Conservation (phyloP, 2,329 filamentous ascomycete genomes). For the Claviceps quebecensis region DNA sequence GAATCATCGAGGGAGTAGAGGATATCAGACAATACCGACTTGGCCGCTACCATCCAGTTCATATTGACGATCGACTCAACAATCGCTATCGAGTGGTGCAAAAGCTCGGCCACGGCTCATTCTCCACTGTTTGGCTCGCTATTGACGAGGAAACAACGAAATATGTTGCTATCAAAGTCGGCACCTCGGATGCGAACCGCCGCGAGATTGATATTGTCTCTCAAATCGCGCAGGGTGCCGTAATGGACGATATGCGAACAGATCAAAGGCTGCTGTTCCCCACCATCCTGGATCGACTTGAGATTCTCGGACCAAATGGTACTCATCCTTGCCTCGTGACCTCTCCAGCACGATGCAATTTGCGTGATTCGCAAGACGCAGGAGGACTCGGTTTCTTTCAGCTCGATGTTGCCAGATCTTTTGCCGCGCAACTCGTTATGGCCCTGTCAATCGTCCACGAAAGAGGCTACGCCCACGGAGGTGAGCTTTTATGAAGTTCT, state of each 20-base stretch:
- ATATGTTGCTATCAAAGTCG: constrained; percentile 4
- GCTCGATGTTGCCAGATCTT: no score
- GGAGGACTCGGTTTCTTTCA: constrained; percentile 9
- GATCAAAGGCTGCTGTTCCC: constrained; percentile 11
- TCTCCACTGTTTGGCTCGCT: background rate
- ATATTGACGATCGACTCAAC: constrained; percentile 23
- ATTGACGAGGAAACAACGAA: constrained; percentile 12
- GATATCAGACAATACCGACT: constrained; percentile 5
- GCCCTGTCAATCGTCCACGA: no score
- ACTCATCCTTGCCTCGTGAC: constrained; percentile 15
- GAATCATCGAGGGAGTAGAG: constrained; percentile 13
- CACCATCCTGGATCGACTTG: background rate
- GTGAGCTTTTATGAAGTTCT: constrained; percentile 8
- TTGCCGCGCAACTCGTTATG: no score
- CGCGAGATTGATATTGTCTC: constrained; percentile 11
- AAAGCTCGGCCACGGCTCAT: background rate
- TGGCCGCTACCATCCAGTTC: constrained; percentile 24
- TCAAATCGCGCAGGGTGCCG: background rate
- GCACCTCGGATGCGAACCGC: constrained; percentile 16
- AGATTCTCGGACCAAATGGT: constrained; percentile 9
- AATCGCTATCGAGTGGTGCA: constrained; percentile 18
- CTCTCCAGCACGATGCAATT: constrained; percentile 13
- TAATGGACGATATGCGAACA: no score
- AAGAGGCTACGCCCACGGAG: no score
- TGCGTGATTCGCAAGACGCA: constrained; percentile 9